Evolutionary conservation across 352 stramenopile genomes (phyloP).

Genomic region (Phytophthora gonapodyides): DNA sequence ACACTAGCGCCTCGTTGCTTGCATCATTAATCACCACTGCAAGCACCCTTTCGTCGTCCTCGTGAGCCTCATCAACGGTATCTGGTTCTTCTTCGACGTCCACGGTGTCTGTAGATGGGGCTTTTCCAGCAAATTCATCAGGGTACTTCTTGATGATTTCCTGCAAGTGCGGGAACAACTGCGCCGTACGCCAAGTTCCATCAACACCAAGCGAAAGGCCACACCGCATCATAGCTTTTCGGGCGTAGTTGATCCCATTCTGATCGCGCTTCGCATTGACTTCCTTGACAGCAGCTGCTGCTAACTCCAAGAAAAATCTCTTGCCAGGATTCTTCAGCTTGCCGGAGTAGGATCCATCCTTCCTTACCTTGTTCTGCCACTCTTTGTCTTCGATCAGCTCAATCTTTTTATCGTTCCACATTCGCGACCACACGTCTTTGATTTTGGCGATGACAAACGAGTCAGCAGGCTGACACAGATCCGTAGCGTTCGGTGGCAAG

Average conservation of each 20-base stretch:
- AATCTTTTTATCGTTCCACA: constrained; percentile 4
- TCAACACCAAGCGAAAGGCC: constrained; percentile 3
- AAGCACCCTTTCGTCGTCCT: too few species aligned
- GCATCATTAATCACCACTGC: too few species aligned
- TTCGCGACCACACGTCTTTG: too few species aligned
- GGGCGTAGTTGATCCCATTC: constrained; percentile 23
- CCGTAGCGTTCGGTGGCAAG: too few species aligned
- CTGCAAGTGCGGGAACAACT: too few species aligned
- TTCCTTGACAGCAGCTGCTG: constrained; percentile 21
- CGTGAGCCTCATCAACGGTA: too few species aligned
- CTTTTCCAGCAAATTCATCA: background rate
- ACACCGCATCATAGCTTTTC: constrained; percentile 35
- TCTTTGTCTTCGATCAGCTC: constrained; percentile 18
- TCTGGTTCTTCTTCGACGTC: too few species aligned
- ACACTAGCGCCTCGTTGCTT: too few species aligned
- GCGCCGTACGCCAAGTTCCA: background rate
- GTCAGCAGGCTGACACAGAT: too few species aligned
- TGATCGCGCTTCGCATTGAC: constrained; percentile 4
- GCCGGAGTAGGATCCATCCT: constrained; percentile 26
- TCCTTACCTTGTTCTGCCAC: constrained; percentile 22
- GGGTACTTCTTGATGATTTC: constrained; percentile 14
- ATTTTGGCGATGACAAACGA: too few species aligned
- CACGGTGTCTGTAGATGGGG: too few species aligned
- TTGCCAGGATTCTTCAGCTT: constrained; percentile 29
- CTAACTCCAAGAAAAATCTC: constrained; percentile 19